Percentiles rank a stretch among this genome's conserved stretches.
phyloP scores from a whole-genome alignment of 352 stramenopile genomes.

The Pythium insidiosum region DNA sequence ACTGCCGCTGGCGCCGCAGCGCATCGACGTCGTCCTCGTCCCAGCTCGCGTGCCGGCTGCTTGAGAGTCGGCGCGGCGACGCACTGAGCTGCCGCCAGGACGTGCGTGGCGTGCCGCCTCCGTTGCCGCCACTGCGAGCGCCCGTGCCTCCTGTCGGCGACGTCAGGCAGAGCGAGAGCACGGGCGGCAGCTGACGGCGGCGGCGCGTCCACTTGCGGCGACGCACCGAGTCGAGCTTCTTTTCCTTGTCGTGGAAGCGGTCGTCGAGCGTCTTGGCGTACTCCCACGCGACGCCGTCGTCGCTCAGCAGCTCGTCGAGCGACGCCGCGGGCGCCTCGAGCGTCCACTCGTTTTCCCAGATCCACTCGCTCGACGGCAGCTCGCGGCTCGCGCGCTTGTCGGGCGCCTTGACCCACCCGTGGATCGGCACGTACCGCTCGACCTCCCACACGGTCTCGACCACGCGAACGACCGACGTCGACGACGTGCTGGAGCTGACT shows the following conservation, averaged over 20 bases:
- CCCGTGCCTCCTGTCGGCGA: background rate
- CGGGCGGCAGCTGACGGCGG: slow-evolving; percentile 42
- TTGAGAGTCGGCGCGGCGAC: slow-evolving; percentile 4
- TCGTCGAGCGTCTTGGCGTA: slow-evolving; percentile 70
- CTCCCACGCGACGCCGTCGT: slow-evolving; percentile 25
- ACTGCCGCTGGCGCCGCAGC: too few species aligned
- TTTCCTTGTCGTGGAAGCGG: slow-evolving; percentile 65
- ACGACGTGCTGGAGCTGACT: background rate
- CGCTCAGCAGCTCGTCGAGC: slow-evolving; percentile 14
- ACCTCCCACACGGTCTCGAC: slow-evolving; percentile 66
- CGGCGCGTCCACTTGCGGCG: slow-evolving; percentile 56
- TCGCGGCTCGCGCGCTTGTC: slow-evolving; percentile 52
- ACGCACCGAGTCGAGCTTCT: slow-evolving; percentile 65
- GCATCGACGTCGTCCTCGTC: slow-evolving; percentile 13
- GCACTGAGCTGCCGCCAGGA: background rate
- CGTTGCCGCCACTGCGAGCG: background rate
- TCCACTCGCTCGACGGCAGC: slow-evolving; percentile 70
- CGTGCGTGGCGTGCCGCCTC: background rate
- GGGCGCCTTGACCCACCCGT: slow-evolving; percentile 53
- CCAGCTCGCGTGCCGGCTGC: slow-evolving; percentile 8
- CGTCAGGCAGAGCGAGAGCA: slow-evolving; percentile 32
- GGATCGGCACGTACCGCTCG: slow-evolving; percentile 64
- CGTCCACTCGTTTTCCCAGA: slow-evolving; percentile 71
- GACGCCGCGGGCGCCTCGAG: slow-evolving; percentile 19
- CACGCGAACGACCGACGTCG: slow-evolving; percentile 25